Conservation (phyloP, 306 rosid species). For the Vigna mungo region DNA sequence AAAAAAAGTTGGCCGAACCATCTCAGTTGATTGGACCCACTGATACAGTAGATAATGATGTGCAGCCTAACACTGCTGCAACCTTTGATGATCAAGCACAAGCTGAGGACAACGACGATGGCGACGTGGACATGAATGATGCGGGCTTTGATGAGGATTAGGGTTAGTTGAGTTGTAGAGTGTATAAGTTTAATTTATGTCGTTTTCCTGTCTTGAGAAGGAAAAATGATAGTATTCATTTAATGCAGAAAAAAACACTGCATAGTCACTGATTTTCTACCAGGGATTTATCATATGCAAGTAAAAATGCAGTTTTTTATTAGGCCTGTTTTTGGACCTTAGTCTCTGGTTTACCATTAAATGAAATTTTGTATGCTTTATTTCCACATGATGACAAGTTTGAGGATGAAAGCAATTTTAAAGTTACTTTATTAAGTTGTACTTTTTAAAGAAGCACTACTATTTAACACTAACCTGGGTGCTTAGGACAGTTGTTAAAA, state of each 20-base stretch:
- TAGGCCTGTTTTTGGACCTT: background rate
- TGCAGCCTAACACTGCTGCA: slow-evolving; percentile 6
- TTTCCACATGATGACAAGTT: background rate
- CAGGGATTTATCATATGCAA: too few species aligned
- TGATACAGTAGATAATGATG: slow-evolving; percentile 11
- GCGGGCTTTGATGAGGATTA: slow-evolving; percentile 48
- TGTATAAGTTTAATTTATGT: slow-evolving; percentile 9
- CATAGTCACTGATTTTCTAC: too few species aligned
- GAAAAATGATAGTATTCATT: background rate
- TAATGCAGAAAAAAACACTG: background rate
- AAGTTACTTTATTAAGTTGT: background rate
- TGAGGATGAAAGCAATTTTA: background rate
- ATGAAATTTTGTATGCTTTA: background rate
- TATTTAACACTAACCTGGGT: too few species aligned
- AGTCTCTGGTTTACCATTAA: background rate
- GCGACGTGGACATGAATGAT: slow-evolving; percentile 47
- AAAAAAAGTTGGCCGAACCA: slow-evolving; percentile 28
- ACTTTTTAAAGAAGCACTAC: too few species aligned
- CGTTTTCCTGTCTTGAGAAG: background rate
- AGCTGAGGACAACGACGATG: slow-evolving; percentile 48
- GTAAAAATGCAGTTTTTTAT: background rate
- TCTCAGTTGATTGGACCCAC: background rate
- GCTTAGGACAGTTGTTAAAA: too few species aligned
- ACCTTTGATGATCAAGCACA: slow-evolving; percentile 32
- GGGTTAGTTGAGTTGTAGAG: slow-evolving; percentile 29